Base-by-base conservation (phyloP, 345 rosid genomes). In the Atalantia buxifolia region DNA sequence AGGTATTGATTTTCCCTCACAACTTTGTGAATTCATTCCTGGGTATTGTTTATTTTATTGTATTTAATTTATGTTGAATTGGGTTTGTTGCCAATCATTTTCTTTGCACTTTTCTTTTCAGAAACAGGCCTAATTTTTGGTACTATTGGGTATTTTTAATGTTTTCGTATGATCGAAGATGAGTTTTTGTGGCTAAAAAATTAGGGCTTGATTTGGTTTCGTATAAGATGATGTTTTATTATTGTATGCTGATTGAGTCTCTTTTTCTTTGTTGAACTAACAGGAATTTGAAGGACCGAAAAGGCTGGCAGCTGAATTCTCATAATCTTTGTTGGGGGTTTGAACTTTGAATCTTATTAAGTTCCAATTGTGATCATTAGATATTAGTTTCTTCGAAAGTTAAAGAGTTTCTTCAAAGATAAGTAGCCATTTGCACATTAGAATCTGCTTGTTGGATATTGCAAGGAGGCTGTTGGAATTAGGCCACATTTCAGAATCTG, bases 1-100 rank as follows among this genome's bases (percentile, higher is more conserved):
- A 55, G 73, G 79, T 75, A 48, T 75, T 45, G n/a, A 64, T 31
- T 64, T 45, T 75, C n/a, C 61, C 63, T 74, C 16, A 9, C 6
- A 6, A 45, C 13, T 21, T 76, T 16, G 6, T 14, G 25, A 59
- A n/a, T 76, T 67, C 9, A 18, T 36, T 7, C 38, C 56, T 53
- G 72, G 53, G 71, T 66, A 48, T 66, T 16, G 21, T 50, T 76
- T 25, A 7, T 31, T 24, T 33, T 55, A 45, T 19, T 35, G 9
- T 2, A 19, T 5, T 18, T 62, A 2, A 6, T 30, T 2, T n/a
- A 9, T n/a, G 4, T 0, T 18, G 3, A n/a, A 14, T 60, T 35
- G 64, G 53, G 42, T 64, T 63, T 13, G 77, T 40, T 42, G 76
- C 60, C 14, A 53, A 48, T 42, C 24, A 13, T 16, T 73, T 13